A percentile compares a stretch with the other conserved stretches of the same genome.
Evolutionary conservation across 768 basidiomycete genomes (phyloP).

Genomic region (Trametes cinnabarina): DNA sequence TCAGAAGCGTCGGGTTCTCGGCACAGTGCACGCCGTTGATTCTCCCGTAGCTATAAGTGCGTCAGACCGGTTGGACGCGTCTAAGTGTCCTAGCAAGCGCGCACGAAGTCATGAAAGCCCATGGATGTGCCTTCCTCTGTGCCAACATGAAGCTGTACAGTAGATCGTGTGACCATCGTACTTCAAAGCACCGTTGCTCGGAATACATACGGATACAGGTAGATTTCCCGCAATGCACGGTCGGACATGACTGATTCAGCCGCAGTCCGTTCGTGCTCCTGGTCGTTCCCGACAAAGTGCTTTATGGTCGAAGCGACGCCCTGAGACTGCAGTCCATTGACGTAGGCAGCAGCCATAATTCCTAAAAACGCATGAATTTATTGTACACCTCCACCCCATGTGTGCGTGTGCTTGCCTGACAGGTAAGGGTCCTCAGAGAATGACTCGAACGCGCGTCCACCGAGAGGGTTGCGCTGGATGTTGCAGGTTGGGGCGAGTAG

Average conservation of each 20-base stretch:
- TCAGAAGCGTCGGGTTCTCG: conserved; percentile 41
- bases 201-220: conserved; percentile 59
- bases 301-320: conserved; percentile 72
- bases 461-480: conserved; percentile 63
- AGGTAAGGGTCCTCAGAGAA: conserved; percentile 72
- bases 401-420: conserved; percentile 42
- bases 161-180: neutral
- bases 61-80: neutral
- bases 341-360: conserved; percentile 60
- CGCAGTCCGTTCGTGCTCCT: conserved; percentile 68
- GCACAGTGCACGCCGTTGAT: conserved; percentile 43
- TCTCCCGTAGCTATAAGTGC: conserved; percentile 39
- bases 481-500: conserved; percentile 75
- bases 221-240: conserved; percentile 68
- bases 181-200: neutral
- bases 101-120: conserved; percentile 68
- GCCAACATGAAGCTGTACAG: conserved; percentile 62
- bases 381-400: too few species aligned
- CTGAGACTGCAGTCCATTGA: conserved; percentile 64
- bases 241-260: conserved; percentile 63
- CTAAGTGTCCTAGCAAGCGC: conserved; percentile 16
- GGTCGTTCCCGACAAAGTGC: conserved; percentile 72
- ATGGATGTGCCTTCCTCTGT: conserved; percentile 57
- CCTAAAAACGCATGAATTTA: too few species aligned
- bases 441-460: conserved; percentile 65